phyloP scores from a whole-genome alignment of 1,284 basidiomycete species.

The Vanrija humicola region DNA sequence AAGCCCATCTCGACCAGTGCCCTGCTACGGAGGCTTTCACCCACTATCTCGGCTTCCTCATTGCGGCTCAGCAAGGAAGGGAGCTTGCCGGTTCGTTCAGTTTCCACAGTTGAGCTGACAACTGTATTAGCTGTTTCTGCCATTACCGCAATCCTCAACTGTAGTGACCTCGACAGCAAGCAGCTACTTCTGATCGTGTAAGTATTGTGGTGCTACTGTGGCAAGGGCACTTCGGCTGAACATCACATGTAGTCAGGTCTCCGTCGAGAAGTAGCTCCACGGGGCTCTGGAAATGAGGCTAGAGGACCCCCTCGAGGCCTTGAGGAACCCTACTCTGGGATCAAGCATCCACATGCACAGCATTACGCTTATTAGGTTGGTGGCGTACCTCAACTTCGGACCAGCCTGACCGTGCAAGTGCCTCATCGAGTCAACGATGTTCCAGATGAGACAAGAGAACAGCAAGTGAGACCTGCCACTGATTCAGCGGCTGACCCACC shows the following conservation, averaged over 20 bases:
- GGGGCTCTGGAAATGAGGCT: background rate
- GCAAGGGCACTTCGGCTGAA: too few relatives aligned
- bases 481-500: background rate
- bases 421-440: constrained; percentile 4
- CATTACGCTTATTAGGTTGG: constrained; percentile 2
- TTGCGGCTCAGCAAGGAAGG: constrained; percentile 7
- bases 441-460: background rate
- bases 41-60: constrained; percentile 19
- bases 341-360: constrained; percentile 1
- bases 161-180: constrained; percentile 16
- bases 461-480: background rate
- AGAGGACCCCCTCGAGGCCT: background rate
- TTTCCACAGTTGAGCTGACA: background rate
- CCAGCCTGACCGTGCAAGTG: background rate
- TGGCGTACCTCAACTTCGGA: too few relatives aligned
- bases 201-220: background rate
- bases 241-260: constrained; percentile 1
- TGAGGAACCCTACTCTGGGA: background rate
- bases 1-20: constrained; percentile 9
- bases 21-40: constrained; percentile 12
- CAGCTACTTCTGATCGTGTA: constrained; percentile 20
- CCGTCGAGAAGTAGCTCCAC: constrained; percentile 38
- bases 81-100: background rate
- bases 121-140: constrained; percentile 3
- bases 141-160: constrained; percentile 12